Conservation (phyloP, 352 stramenopile genomes). For the Phytophthora pisi region DNA sequence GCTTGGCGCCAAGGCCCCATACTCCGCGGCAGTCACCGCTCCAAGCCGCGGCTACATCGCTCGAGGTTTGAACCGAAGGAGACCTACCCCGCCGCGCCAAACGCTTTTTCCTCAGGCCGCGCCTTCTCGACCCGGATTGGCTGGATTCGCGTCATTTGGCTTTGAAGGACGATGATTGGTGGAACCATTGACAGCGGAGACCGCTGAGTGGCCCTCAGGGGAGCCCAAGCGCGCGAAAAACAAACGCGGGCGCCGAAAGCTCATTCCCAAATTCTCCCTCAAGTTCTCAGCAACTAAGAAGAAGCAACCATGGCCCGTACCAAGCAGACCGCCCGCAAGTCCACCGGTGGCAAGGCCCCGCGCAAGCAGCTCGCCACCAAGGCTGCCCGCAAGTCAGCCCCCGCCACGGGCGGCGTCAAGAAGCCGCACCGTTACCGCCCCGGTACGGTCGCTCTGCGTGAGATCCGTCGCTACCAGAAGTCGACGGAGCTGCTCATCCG, state of each 20-base stretch:
- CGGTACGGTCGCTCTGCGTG: slow-evolving; percentile 90
- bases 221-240: slow-evolving; percentile 16
- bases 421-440: slow-evolving; percentile 53
- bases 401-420: slow-evolving; percentile 92
- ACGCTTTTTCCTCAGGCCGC: not conserved
- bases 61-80: slow-evolving; percentile 18
- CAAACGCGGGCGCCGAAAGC: slow-evolving; percentile 16
- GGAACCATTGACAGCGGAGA: slow-evolving; percentile 2
- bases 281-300: slow-evolving; percentile 34
- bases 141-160: slow-evolving; percentile 5
- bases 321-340: slow-evolving; percentile 97
- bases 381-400: slow-evolving; percentile 91
- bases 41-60: slow-evolving; percentile 12
- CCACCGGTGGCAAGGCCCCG: slow-evolving; percentile 92
- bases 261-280: slow-evolving; percentile 37
- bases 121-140: slow-evolving; percentile 20
- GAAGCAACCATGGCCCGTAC: slow-evolving; percentile 89
- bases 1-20: not conserved
- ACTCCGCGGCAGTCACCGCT: not conserved
- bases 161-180: slow-evolving; percentile 26
- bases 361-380: slow-evolving; percentile 94
- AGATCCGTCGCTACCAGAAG: slow-evolving; percentile 97
- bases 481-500: slow-evolving; percentile 97
- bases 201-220: slow-evolving; percentile 2
- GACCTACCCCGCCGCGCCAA: slow-evolving; percentile 19